Evolutionary conservation across 2,329 filamentous ascomycete genomes (phyloP), one percentile per base, ranked within the genome.

Genomic region (Fusarium anguioides): DNA sequence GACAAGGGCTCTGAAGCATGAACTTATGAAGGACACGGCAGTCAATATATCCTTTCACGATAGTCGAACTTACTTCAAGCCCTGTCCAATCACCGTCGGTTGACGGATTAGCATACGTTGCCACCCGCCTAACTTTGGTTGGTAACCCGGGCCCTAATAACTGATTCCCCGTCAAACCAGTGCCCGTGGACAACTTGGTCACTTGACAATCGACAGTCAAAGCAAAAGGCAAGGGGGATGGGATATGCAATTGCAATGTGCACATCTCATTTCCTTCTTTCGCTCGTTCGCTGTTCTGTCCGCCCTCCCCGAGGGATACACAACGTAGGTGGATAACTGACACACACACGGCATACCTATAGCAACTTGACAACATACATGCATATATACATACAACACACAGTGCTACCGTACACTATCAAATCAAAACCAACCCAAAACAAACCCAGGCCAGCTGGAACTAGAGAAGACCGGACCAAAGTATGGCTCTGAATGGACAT

Each of bases 101-200:
- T 40, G 10, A 27, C 50, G 50, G 60, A 45, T 58, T 42, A 17
- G 18, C 36, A 57, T 36, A 33, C 44, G 37, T n/a, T 21, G 23
- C 37, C 42, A 57, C 26, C 42, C 49, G 23, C 35, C 47, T 31
- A 48, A 57, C 47, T 42, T 53, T 60, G 35, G 36, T 47, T 24
- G 15, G 29, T 56, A 27, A 41, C 48, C 42, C 58, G 59, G 57
- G 40, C 26, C 57, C 57, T 18, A 46, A 17, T 31, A 26, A 54
- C 35, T 52, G 55, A 26, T 60, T 60, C 57, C 57, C 57, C 57
- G 54, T 36, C 39, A 63, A 45, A 44, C 21, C 41, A 57, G 40
- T 36, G 31, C 47, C 24, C 15, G 39, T 27, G 31, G 27, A 41
- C 41, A 40, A 24, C 20, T 37, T 17, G 31, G 44, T 23, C 33